Base-by-base conservation (phyloP, 768 basidiomycete genomes). In the Tylopilus cervinicoccineus region DNA sequence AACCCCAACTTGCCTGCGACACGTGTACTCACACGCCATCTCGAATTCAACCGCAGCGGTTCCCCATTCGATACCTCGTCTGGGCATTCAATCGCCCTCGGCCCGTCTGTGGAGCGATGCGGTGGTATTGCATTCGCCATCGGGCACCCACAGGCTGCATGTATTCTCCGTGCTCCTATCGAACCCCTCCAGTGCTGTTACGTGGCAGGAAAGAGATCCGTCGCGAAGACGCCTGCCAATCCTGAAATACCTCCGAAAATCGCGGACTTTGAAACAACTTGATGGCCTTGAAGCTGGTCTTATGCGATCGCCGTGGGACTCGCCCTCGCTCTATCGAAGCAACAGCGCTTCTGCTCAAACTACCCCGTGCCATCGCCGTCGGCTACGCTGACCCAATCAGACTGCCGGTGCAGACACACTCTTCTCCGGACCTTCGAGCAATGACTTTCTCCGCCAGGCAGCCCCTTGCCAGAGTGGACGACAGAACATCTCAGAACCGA, bases 1-100 rank as follows among this genome's bases (percentile, higher is more conserved):
- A 59, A 64, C 56, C 45, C 66, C 63, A 56, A 60, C 51, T 52
- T 55, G 45, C 47, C 37, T 55, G 43, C 55, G 45, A 64, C 64
- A 66, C 64, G 64, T 66, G 64, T 65, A 38, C 57, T 66, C 66
- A 57, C 64, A 66, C 66, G 64, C 55, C 61, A 58, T 53, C 52
- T 54, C 51, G 33, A 52, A 53, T 51, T 56, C 53, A 53, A 56
- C 51, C 64, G 60, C 64, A 66, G 59, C 56, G 44, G 47, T 48
- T 47, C 54, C 57, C 57, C 60, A 50, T 52, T 52, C 37, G 44
- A 59, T 42, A 16, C 36, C 22, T 29, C 40, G 42, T 43, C 43
- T 32, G 32, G 33, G 47, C 24, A 48, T 38, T 29, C 41, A 38
- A 38, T 49, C 48, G 34, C 42, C 29, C 45, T 43, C 34, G 52